A percentile compares a stretch with the other conserved stretches of the same genome.
phyloP scores from a whole-genome alignment of 2,329 filamentous ascomycete species.

The Harringtonia aguacate region DNA sequence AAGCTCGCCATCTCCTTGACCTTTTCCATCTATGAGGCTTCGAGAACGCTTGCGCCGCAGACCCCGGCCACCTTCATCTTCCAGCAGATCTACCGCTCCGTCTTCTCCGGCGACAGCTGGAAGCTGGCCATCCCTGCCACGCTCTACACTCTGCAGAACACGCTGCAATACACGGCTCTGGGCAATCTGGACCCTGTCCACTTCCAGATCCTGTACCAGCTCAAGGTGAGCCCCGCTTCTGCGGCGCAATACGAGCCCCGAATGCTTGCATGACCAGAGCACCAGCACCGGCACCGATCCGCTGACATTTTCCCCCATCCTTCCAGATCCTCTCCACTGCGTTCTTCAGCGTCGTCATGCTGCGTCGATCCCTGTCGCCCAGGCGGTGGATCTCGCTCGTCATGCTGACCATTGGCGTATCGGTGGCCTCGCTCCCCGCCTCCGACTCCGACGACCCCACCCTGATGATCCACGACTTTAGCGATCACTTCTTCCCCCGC shows the following conservation, averaged over 20 bases:
- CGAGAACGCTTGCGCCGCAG: slow-evolving; percentile 63
- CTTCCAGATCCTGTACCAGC: slow-evolving; percentile 86
- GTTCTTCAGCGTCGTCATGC: slow-evolving; percentile 70
- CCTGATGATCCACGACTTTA: slow-evolving; percentile 51
- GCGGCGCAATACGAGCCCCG: too few relatives aligned
- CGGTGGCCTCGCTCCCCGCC: slow-evolving; percentile 71
- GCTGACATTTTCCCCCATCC: too few relatives aligned
- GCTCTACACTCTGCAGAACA: slow-evolving; percentile 85
- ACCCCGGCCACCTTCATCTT: slow-evolving; percentile 74
- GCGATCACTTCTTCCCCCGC: slow-evolving; percentile 62
- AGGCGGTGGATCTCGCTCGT: slow-evolving; percentile 75
- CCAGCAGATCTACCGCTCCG: slow-evolving; percentile 64
- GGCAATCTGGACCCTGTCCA: slow-evolving; percentile 87
- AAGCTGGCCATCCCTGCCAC: slow-evolving; percentile 82
- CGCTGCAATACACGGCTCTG: slow-evolving; percentile 84
- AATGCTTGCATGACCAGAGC: too few relatives aligned
- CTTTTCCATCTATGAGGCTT: slow-evolving; percentile 80
- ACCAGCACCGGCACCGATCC: too few relatives aligned
- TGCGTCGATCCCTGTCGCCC: slow-evolving; percentile 57
- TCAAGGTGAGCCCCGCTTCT: slow-evolving; percentile 49
- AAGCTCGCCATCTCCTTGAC: slow-evolving; percentile 81
- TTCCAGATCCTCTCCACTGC: slow-evolving; percentile 74
- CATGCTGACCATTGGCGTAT: slow-evolving; percentile 71
- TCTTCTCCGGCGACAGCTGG: slow-evolving; percentile 89
- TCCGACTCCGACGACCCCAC: slow-evolving; percentile 42